A percentile compares a stretch with the other conserved stretches of the same genome.
phyloP scores from a whole-genome alignment of 768 basidiomycete genomes.

The Boletus rex-veris region DNA sequence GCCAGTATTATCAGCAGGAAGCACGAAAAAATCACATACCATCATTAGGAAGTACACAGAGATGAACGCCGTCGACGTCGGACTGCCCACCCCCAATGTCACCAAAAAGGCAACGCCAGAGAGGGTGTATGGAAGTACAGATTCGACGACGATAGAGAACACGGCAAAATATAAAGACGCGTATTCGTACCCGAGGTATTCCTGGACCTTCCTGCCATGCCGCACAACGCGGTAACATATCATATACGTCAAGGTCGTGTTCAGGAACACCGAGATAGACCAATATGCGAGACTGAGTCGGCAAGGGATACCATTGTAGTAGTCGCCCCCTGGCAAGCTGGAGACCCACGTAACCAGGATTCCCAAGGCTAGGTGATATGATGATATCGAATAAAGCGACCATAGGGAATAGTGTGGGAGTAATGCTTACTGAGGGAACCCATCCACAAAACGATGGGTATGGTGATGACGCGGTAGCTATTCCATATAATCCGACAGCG shows the following conservation, averaged over 20 bases:
- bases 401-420: too few relatives aligned
- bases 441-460: neutral
- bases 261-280: neutral
- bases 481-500: neutral
- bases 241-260: neutral
- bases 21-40: neutral
- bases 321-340: conserved; percentile 9
- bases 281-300: conserved; percentile 11
- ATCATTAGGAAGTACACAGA: conserved; percentile 16
- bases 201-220: conserved; percentile 3
- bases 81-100: conserved; percentile 12
- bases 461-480: neutral
- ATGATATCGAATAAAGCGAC: neutral
- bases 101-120: conserved; percentile 1
- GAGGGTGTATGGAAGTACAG: conserved; percentile 9
- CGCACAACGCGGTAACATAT: conserved; percentile 16
- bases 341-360: conserved; percentile 6
- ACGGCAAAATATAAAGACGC: conserved; percentile 10
- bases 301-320: conserved; percentile 5
- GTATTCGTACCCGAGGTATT: conserved; percentile 2
- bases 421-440: neutral
- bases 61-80: conserved; percentile 5
- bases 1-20: neutral
- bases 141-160: conserved; percentile 7
- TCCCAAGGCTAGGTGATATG: conserved; percentile 7